A percentile compares a stretch with the other conserved stretches of the same genome.
phyloP scores from a whole-genome alignment of 257 asterid genomes.

The Leonotis leonurus region DNA sequence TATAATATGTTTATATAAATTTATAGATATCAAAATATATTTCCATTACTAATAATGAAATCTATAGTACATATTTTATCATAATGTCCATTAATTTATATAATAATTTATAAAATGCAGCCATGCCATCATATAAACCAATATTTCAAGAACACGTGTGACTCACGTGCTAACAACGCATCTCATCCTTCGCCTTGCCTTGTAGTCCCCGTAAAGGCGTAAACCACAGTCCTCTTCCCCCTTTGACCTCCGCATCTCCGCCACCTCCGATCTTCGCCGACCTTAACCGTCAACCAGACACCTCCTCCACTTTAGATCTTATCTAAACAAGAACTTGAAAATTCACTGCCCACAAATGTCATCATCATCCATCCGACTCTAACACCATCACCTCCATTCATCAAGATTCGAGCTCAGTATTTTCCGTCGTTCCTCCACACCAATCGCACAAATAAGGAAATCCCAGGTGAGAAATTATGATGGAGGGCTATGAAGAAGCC shows the following conservation, averaged over 20 bases:
- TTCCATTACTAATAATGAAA: too few relatives aligned
- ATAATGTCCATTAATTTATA: too few relatives aligned
- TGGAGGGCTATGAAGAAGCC: conserved; percentile 58
- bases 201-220: conserved; percentile 14
- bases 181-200: conserved; percentile 26
- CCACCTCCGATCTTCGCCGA: not conserved
- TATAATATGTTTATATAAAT: too few relatives aligned
- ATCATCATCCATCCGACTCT: not conserved
- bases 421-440: not conserved
- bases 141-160: too few relatives aligned
- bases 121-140: too few relatives aligned
- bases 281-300: not conserved
- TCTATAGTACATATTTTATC: too few relatives aligned
- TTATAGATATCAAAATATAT: too few relatives aligned
- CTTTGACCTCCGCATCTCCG: not conserved
- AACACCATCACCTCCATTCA: not conserved
- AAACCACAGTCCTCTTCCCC: not conserved
- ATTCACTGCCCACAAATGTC: conserved; percentile 5
- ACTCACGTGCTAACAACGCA: too few relatives aligned
- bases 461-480: conserved; percentile 34
- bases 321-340: not conserved
- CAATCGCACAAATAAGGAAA: not conserved
- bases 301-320: not conserved
- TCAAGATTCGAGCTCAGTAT: not conserved
- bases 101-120: too few relatives aligned